Conservation (phyloP, 805 yeast genomes). For the Schwanniomyces polymorphus region DNA sequence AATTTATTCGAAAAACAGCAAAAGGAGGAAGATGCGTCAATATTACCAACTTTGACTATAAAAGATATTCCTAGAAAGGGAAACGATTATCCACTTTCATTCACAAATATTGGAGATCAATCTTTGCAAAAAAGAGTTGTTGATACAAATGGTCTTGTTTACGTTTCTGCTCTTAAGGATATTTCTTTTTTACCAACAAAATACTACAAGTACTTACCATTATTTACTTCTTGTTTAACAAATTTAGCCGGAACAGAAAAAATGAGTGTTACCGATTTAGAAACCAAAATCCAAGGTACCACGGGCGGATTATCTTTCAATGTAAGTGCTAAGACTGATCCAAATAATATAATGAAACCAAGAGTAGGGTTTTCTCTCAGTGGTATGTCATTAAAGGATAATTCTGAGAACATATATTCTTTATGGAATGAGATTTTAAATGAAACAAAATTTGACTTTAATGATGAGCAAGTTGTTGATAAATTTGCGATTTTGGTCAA, state of each 20-base stretch:
- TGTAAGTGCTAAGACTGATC: slow-evolving; percentile 55
- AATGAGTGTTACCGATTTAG: slow-evolving; percentile 75
- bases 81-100: slow-evolving; percentile 29
- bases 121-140: slow-evolving; percentile 50
- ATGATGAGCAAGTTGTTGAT: slow-evolving; percentile 41
- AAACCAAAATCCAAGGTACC: slow-evolving; percentile 74
- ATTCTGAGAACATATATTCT: slow-evolving; percentile 58
- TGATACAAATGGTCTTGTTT: slow-evolving; percentile 79
- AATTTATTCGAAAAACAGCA: slow-evolving; percentile 63
- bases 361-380: slow-evolving; percentile 55
- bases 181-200: slow-evolving; percentile 59
- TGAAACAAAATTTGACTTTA: slow-evolving; percentile 65
- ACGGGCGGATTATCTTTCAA: slow-evolving; percentile 86
- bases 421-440: slow-evolving; percentile 69
- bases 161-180: slow-evolving; percentile 66
- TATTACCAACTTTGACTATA: slow-evolving; percentile 75
- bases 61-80: slow-evolving; percentile 69
- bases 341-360: slow-evolving; percentile 47
- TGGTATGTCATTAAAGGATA: slow-evolving; percentile 71
- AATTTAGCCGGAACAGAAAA: slow-evolving; percentile 76
- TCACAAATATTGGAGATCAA: slow-evolving; percentile 30
- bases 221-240: slow-evolving; percentile 78
- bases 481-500: slow-evolving; percentile 75
- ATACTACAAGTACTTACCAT: slow-evolving; percentile 67
- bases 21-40: slow-evolving; percentile 68